Conservation (phyloP, 768 basidiomycete species). For the Tephrocybe sp. region DNA sequence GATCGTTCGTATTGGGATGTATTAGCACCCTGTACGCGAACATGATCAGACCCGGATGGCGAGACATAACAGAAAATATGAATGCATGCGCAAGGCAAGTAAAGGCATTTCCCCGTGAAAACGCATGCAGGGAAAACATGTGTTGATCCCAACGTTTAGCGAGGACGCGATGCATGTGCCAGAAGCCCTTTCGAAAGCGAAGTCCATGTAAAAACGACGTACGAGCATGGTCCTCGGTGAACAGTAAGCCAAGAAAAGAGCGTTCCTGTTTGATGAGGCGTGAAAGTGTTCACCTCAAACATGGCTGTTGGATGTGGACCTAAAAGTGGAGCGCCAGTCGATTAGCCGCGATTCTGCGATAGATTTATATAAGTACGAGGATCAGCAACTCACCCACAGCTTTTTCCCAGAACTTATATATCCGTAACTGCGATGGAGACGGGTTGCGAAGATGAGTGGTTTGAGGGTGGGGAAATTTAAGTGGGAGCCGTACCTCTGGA, state of each 20-base stretch:
- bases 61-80: background rate
- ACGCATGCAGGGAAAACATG: background rate
- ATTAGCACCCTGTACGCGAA: conserved; percentile 51
- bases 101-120: conserved; percentile 2
- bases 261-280: conserved; percentile 65
- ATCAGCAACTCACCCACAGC: conserved; percentile 46
- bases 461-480: background rate
- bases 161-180: background rate
- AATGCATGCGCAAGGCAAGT: background rate
- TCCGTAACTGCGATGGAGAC: conserved; percentile 42
- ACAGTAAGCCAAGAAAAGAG: conserved; percentile 68
- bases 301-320: conserved; percentile 69
- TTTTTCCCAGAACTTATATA: conserved; percentile 60
- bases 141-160: background rate
- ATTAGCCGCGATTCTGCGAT: background rate
- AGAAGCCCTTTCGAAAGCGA: background rate
- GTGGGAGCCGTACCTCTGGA: conserved; percentile 51
- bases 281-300: conserved; percentile 71
- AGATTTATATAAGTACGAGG: background rate
- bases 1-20: conserved; percentile 66
- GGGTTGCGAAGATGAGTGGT: conserved; percentile 5
- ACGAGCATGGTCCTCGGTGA: conserved; percentile 72
- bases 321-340: conserved; percentile 12
- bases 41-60: background rate
- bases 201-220: conserved; percentile 22